Conservation (phyloP, 441 rosid species). For the Raphanus hybrid region DNA sequence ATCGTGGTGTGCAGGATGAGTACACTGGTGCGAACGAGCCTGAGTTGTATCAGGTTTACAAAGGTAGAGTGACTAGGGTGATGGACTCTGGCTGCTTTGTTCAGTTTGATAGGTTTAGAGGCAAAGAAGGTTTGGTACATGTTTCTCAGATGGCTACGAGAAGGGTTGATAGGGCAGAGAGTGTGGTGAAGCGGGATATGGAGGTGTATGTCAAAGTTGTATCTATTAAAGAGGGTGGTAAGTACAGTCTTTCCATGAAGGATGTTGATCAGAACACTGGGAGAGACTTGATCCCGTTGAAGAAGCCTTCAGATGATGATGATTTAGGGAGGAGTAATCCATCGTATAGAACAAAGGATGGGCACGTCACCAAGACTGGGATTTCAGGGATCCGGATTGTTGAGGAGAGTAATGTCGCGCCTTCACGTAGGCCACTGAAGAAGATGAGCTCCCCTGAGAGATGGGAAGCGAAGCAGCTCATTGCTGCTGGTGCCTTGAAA, state of each 20-base stretch:
- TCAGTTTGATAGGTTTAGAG: slow-evolving; percentile 67
- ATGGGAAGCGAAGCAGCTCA: slow-evolving; percentile 91
- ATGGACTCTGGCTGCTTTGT: slow-evolving; percentile 84
- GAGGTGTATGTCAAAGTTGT: slow-evolving; percentile 79
- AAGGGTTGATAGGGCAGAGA: slow-evolving; percentile 66
- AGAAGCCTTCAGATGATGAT: slow-evolving; percentile 53
- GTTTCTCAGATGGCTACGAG: slow-evolving; percentile 80
- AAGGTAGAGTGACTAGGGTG: slow-evolving; percentile 78
- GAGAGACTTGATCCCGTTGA: slow-evolving; percentile 74
- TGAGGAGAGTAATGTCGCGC: slow-evolving; percentile 60
- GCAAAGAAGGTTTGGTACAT: slow-evolving; percentile 85
- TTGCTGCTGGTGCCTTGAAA: slow-evolving; percentile 78
- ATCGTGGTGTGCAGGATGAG: slow-evolving; percentile 39
- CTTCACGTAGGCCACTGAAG: slow-evolving; percentile 73
- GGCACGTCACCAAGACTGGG: slow-evolving; percentile 59
- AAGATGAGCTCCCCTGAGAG: slow-evolving; percentile 90
- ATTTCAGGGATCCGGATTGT: slow-evolving; percentile 71
- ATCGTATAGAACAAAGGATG: slow-evolving; percentile 56
- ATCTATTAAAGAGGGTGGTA: slow-evolving; percentile 52
- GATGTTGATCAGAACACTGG: slow-evolving; percentile 87
- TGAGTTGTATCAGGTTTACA: slow-evolving; percentile 73
- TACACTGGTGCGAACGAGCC: slow-evolving; percentile 53
- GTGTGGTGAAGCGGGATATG: slow-evolving; percentile 73
- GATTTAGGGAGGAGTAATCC: slow-evolving; percentile 60
- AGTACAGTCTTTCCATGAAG: slow-evolving; percentile 73